A percentile compares a stretch with the other conserved stretches of the same genome.
Conservation (phyloP, 345 rosid species). For the Theobroma cacao region DNA sequence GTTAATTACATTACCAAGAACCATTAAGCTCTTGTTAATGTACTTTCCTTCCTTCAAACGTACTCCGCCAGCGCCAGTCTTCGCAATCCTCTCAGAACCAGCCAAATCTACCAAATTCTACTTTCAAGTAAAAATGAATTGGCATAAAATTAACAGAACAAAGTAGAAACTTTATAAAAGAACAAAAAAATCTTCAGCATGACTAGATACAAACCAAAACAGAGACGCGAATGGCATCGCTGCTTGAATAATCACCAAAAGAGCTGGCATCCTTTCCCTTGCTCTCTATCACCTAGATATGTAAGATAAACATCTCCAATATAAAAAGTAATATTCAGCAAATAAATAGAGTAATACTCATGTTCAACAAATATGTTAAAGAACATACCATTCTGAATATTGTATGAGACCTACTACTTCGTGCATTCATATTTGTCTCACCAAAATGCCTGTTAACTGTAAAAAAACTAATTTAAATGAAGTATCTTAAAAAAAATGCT, state of each 20-base stretch:
- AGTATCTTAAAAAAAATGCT: neutral
- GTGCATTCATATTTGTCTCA: constrained; percentile 92
- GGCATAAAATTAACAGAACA: constrained; percentile 6
- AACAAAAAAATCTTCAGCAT: neutral
- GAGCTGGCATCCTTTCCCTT: constrained; percentile 51
- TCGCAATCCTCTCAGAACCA: constrained; percentile 91
- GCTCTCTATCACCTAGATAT: constrained; percentile 83
- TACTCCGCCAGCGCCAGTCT: constrained; percentile 94
- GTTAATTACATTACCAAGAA: constrained; percentile 94
- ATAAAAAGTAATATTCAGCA: neutral
- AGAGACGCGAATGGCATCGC: constrained; percentile 83
- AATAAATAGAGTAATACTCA: neutral
- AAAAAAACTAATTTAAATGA: neutral
- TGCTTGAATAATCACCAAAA: constrained; percentile 31
- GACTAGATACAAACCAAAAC: constrained; percentile 59
- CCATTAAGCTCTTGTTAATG: constrained; percentile 95
- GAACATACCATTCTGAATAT: constrained; percentile 87
- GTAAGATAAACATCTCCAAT: constrained; percentile 11
- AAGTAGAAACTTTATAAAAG: neutral
- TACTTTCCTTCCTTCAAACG: constrained; percentile 90
- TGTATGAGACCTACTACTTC: constrained; percentile 97
- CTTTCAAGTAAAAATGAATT: constrained; percentile 20
- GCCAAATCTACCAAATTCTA: constrained; percentile 96
- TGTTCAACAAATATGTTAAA: neutral
- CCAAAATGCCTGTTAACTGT: constrained; percentile 91